Evolutionary conservation across 75 land plant species (phyloP).

Genomic region (Sequoia sempervirens): DNA sequence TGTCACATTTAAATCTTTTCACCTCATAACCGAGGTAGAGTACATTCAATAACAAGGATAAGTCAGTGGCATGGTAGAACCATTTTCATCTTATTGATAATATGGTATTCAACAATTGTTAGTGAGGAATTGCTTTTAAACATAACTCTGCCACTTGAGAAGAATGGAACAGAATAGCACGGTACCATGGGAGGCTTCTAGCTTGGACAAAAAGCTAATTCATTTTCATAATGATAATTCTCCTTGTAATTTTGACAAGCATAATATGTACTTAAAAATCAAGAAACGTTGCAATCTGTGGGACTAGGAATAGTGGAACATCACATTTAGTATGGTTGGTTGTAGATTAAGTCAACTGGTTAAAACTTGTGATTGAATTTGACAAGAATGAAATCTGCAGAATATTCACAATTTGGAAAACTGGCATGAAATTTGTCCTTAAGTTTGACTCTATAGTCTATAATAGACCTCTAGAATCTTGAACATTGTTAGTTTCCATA

Average conservation of each 20-base stretch:
- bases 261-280: no score
- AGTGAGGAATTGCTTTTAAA: not conserved
- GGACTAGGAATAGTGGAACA: no score
- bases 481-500: no score
- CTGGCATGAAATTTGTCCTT: no score
- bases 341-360: no score
- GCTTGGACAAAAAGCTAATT: not conserved
- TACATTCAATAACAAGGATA: not conserved
- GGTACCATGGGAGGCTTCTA: not conserved
- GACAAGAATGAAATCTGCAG: no score
- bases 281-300: no score
- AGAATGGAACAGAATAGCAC: not conserved
- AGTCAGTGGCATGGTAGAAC: not conserved
- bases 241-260: not conserved
- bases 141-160: not conserved
- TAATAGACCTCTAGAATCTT: no score
- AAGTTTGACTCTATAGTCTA: no score
- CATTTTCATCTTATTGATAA: not conserved
- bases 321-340: no score
- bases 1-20: not conserved
- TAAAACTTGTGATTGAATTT: no score
- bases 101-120: not conserved
- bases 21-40: not conserved
- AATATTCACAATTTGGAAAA: no score
- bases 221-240: not conserved